Evolutionary conservation across 2,329 filamentous ascomycete species (phyloP), one percentile per base, ranked within the genome.

Genomic region (Cytospora paraplurivora): DNA sequence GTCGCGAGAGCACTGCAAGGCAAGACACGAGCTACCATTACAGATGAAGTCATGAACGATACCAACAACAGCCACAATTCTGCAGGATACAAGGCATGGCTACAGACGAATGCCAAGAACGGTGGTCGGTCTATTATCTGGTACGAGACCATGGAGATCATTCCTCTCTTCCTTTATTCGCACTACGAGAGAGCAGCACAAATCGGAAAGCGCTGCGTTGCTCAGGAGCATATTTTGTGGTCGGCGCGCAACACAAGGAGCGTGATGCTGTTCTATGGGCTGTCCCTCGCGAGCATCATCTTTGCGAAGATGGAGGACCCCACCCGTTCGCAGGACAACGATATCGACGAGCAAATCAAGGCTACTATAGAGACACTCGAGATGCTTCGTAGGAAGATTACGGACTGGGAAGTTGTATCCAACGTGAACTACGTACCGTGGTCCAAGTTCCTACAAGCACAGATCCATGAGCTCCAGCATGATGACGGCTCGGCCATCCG

Each of bases 401-500:
- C 86, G 66, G 81, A 85, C 56, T 91, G 88, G 80, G 82, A 87
- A 56, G 72, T 79, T 1, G 81, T 89, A 34, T 89, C 85, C 17
- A 81, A 88, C 56, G 81, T 90, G 69, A 93, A 93, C 73, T 93
- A 92, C 72, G 76, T 87, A 11, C 77, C 83, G 1, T 93, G 88
- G 87, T 85, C 88, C 5, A 84, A 82, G 63, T 77, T 92, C 15
- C 78, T 94, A 0, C 83, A 86, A 61, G 90, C 89, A 1, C 88
- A 92, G 68, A 77, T 91, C 19, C 81, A 84, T 3, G 90, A 93
- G 68, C 77, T 91, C 62, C 77, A 79, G 6, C 76, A 76, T 8
- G 76, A 88, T 38, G 81, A 86, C 65, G 86, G 84, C 3, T 71
- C 75, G 2, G 86, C 88, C 8, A 79, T 93, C 38, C 78, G 78